A percentile compares a stretch with the other conserved stretches of the same genome.
Conservation (phyloP, 495 filamentous ascomycete species). For the Xylaria telfairii region DNA sequence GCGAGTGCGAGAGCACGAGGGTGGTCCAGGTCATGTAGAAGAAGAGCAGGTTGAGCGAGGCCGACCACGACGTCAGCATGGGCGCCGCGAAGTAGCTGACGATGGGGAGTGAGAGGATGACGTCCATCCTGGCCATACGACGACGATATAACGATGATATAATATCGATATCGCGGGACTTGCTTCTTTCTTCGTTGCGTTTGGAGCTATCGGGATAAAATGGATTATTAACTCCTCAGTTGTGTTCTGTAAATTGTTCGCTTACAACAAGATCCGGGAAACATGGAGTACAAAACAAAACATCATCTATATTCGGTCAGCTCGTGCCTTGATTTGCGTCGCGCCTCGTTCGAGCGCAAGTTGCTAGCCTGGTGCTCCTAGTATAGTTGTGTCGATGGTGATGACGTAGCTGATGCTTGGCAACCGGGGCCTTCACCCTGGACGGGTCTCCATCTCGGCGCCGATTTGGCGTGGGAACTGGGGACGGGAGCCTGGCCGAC, state of each 20-base stretch:
- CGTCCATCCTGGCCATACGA: constrained; percentile 53
- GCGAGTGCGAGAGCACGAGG: constrained; percentile 75
- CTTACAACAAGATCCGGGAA: neutral
- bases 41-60: constrained; percentile 83
- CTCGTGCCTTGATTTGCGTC: neutral
- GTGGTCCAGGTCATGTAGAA: constrained; percentile 93
- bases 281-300: neutral
- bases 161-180: neutral
- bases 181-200: neutral
- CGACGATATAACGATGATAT: too few species aligned
- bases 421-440: neutral
- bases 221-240: neutral
- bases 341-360: neutral
- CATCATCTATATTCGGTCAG: neutral
- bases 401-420: constrained; percentile 15
- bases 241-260: neutral
- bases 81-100: constrained; percentile 67
- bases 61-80: constrained; percentile 67
- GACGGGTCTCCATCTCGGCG: neutral
- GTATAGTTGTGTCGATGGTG: neutral
- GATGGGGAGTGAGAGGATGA: constrained; percentile 73
- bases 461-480: neutral
- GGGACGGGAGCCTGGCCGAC: constrained; percentile 5
- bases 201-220: neutral
- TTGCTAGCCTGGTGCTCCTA: neutral